A percentile compares a stretch with the other conserved stretches of the same genome.
Conservation (phyloP, 169 alveolate species). For the Plasmodium knowlesi region DNA sequence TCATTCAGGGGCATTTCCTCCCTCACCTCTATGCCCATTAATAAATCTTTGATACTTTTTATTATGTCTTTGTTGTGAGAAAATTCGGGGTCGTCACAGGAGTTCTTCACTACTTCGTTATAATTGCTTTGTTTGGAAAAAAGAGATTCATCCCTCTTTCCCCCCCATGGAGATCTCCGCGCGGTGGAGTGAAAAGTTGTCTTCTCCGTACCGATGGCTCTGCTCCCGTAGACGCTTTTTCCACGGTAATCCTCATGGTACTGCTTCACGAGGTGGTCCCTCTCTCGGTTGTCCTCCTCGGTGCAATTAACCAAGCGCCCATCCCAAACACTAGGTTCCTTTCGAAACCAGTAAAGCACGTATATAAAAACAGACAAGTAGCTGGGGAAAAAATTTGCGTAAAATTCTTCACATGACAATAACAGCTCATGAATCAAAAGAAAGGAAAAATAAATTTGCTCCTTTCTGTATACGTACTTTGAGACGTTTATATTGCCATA, state of each 20-base stretch:
- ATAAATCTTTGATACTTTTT: constrained; percentile 20
- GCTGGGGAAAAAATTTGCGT: constrained; percentile 5
- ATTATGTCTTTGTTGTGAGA: constrained; percentile 7
- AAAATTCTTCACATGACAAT: constrained; percentile 45
- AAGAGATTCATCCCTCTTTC: background rate
- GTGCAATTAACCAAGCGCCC: background rate
- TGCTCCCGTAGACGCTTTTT: background rate
- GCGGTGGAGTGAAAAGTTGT: background rate
- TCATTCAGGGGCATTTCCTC: constrained; percentile 18
- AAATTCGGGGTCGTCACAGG: background rate
- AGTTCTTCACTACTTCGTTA: background rate
- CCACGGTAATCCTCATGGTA: constrained; percentile 39
- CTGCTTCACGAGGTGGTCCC: constrained; percentile 14
- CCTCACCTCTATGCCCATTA: constrained; percentile 17
- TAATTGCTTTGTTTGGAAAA: background rate
- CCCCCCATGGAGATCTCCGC: background rate
- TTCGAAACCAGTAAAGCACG: constrained; percentile 24
- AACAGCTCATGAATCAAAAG: constrained; percentile 36
- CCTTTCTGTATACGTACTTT: constrained; percentile 48
- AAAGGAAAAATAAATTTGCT: constrained; percentile 53
- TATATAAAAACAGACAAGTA: constrained; percentile 60
- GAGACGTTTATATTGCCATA: constrained; percentile 27
- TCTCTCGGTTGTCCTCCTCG: constrained; percentile 25
- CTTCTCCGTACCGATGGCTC: background rate
- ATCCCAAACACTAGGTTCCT: constrained; percentile 17